These are phyloP conservation scores for Globisporangium yorkense DNA, from an alignment of 352 stramenopile species.

Conservation along the genomic window DNA sequence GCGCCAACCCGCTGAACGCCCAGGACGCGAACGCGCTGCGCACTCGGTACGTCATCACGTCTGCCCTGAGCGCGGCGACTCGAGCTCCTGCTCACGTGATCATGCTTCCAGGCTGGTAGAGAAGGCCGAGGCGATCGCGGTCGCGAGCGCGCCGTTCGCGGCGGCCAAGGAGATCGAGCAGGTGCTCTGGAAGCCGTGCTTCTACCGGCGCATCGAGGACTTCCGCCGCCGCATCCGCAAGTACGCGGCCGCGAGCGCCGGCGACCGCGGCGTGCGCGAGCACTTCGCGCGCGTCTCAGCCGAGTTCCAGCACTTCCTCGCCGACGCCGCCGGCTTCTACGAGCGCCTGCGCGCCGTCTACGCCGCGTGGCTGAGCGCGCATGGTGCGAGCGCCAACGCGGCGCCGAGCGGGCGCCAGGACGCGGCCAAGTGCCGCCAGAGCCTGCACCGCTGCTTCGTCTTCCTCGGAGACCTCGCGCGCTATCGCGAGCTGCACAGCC, in stretches of 20 bases:
- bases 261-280: conserved; percentile 62
- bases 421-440: conserved; percentile 37
- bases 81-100: neutral
- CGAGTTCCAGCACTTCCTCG: conserved; percentile 75
- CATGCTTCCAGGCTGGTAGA: conserved; percentile 31
- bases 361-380: conserved; percentile 26
- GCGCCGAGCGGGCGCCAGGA: neutral
- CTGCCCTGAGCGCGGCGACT: neutral
- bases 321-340: conserved; percentile 61
- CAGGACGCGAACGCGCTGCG: conserved; percentile 58
- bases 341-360: conserved; percentile 54
- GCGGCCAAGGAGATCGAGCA: conserved; percentile 70
- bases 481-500: conserved; percentile 79
- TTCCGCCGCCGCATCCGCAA: conserved; percentile 86
- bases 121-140: conserved; percentile 36
- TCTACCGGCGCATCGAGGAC: conserved; percentile 89
- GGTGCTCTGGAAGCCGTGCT: conserved; percentile 88
- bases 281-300: conserved; percentile 70
- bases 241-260: conserved; percentile 61
- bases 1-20: conserved; percentile 52
- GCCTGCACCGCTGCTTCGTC: conserved; percentile 76
- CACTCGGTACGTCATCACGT: conserved; percentile 14
- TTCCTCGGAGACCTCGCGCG: conserved; percentile 77
- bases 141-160: conserved; percentile 45
- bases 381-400: neutral